Evolutionary conservation across 2,329 filamentous ascomycete genomes (phyloP).

Genomic region (Bipolaris sorokiniana): DNA sequence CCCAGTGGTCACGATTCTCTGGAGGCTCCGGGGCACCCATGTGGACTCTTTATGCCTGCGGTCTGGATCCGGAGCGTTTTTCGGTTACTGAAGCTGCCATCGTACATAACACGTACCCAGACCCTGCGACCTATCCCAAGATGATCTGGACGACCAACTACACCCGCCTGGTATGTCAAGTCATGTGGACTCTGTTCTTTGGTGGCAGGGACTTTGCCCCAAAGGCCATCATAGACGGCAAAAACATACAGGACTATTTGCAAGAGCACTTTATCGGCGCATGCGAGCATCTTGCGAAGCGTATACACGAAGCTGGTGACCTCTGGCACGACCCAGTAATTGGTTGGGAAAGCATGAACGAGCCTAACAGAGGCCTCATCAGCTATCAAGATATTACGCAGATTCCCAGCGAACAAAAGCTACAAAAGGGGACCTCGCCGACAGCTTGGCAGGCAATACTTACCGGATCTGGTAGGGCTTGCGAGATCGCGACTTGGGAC

Average conservation of each 20-base stretch:
- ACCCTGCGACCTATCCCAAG: conserved; percentile 87
- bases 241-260: conserved; percentile 96
- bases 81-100: conserved; percentile 86
- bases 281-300: conserved; percentile 77
- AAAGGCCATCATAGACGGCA: conserved; percentile 90
- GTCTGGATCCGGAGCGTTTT: conserved; percentile 85
- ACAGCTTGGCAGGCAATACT: conserved; percentile 94
- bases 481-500: conserved; percentile 89
- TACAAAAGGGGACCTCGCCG: conserved; percentile 91
- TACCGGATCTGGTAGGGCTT: conserved; percentile 86
- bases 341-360: conserved; percentile 96
- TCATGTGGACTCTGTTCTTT: conserved; percentile 95
- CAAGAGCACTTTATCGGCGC: conserved; percentile 85
- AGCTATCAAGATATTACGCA: conserved; percentile 80
- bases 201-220: conserved; percentile 90
- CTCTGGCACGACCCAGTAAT: conserved; percentile 86
- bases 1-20: conserved; percentile 87
- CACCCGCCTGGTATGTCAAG: conserved; percentile 80
- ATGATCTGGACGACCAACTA: conserved; percentile 99
- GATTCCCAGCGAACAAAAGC: conserved; percentile 83
- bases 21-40: conserved; percentile 95
- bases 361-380: conserved; percentile 87
- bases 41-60: conserved; percentile 96
- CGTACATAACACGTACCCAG: conserved; percentile 90
- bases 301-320: conserved; percentile 88